Conservation (phyloP, 2,329 filamentous ascomycete genomes). For the Cladorrhinum sp. region DNA sequence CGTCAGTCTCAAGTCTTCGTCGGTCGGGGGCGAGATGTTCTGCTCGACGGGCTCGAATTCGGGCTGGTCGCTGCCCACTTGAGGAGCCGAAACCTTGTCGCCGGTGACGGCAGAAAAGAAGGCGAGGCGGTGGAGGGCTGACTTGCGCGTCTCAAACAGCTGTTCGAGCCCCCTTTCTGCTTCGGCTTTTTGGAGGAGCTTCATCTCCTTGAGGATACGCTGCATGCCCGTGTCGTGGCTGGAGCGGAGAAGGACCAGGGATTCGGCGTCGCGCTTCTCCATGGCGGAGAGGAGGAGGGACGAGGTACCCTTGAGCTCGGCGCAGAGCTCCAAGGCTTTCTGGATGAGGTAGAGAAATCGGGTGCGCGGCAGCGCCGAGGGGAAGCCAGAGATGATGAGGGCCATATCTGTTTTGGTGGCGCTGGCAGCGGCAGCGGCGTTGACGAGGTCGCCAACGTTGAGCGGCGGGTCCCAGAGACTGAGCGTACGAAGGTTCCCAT, state of each 20-base stretch:
- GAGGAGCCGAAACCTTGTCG: background rate
- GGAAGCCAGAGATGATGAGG: conserved; percentile 16
- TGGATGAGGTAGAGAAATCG: conserved; percentile 29
- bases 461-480: conserved; percentile 32
- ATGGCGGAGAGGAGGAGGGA: no score
- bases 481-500: conserved; percentile 25
- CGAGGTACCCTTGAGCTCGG: conserved; percentile 27
- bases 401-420: conserved; percentile 17
- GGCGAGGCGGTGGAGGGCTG: no score
- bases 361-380: conserved; percentile 30
- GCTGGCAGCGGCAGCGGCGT: no score
- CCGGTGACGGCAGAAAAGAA: conserved; percentile 3
- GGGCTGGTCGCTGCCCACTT: no score
- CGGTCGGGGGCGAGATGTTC: no score
- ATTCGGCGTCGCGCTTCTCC: conserved; percentile 29
- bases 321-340: conserved; percentile 29
- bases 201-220: no score
- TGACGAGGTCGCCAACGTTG: conserved; percentile 29
- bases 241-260: conserved; percentile 17
- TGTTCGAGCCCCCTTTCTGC: background rate
- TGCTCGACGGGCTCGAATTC: no score
- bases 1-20: no score
- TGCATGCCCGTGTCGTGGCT: no score
- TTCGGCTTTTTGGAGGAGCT: conserved; percentile 7
- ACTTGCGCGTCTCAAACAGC: background rate